These are phyloP conservation scores for Globisporangium cylindrosporum DNA, from an alignment of 352 stramenopile genomes.

Conservation along the genomic window DNA sequence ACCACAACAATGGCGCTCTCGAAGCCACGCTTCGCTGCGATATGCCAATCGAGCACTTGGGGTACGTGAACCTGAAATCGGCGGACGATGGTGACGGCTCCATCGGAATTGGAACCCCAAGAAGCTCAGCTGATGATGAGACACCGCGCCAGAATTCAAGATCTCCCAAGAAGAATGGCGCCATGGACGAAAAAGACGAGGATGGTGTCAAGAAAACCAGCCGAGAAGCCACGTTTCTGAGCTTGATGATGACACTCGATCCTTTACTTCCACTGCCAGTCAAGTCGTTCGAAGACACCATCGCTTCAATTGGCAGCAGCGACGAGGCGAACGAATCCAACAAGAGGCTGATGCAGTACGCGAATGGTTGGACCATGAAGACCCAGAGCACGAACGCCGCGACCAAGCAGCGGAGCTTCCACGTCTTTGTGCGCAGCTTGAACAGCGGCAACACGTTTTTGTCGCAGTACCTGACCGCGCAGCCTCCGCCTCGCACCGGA, in stretches of 20 bases:
- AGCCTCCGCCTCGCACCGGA: slow-evolving; percentile 44
- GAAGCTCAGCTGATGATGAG: slow-evolving; percentile 4
- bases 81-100: slow-evolving; percentile 5
- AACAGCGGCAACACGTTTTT: slow-evolving; percentile 64
- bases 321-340: slow-evolving; percentile 20
- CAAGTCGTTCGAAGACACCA: slow-evolving; percentile 18
- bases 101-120: slow-evolving; percentile 8
- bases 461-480: slow-evolving; percentile 66
- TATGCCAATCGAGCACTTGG: slow-evolving; percentile 81
- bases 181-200: slow-evolving; percentile 19
- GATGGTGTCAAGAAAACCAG: slow-evolving; percentile 36
- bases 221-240: slow-evolving; percentile 76
- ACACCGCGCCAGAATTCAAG: background rate
- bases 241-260: slow-evolving; percentile 87
- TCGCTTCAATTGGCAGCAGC: slow-evolving; percentile 9
- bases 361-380: slow-evolving; percentile 27
- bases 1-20: slow-evolving; percentile 63
- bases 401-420: slow-evolving; percentile 40
- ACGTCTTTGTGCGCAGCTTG: slow-evolving; percentile 79
- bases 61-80: slow-evolving; percentile 60
- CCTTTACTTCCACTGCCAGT: slow-evolving; percentile 64
- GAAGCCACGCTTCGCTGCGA: slow-evolving; percentile 81
- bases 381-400: slow-evolving; percentile 17
- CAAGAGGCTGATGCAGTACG: slow-evolving; percentile 34
- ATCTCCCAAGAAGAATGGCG: background rate